These are phyloP conservation scores for Serendipita indica DNA, from an alignment of 768 basidiomycete species.

Conservation along the genomic window DNA sequence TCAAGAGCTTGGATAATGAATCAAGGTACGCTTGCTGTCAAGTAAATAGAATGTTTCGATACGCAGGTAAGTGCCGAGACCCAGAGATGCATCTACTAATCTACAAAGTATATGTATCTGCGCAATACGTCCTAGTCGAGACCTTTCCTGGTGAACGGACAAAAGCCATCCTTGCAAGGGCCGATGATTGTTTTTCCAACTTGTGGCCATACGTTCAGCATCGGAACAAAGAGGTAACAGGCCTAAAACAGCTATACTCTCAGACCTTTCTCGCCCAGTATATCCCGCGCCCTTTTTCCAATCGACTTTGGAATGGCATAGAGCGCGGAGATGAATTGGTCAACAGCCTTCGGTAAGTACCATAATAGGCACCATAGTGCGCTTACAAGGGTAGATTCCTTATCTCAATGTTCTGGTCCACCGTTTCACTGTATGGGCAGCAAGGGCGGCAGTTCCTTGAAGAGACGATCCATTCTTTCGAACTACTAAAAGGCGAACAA, in stretches of 20 bases:
- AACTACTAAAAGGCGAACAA: neutral
- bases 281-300: slow-evolving; percentile 28
- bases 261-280: slow-evolving; percentile 35
- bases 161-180: slow-evolving; percentile 24
- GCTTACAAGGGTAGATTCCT: slow-evolving; percentile 34
- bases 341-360: slow-evolving; percentile 39
- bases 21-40: slow-evolving; percentile 34
- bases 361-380: neutral
- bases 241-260: slow-evolving; percentile 28
- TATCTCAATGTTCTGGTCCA: slow-evolving; percentile 47
- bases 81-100: slow-evolving; percentile 10
- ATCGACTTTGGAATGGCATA: slow-evolving; percentile 42
- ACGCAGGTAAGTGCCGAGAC: slow-evolving; percentile 34
- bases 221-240: slow-evolving; percentile 31
- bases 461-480: neutral
- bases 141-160: slow-evolving; percentile 39
- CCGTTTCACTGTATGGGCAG: slow-evolving; percentile 35
- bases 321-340: slow-evolving; percentile 42
- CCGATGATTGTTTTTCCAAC: slow-evolving; percentile 37
- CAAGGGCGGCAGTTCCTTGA: slow-evolving; percentile 11
- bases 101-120: slow-evolving; percentile 46
- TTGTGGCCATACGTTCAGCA: slow-evolving; percentile 57
- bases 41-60: slow-evolving; percentile 47
- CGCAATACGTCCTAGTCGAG: slow-evolving; percentile 31
- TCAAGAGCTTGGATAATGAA: slow-evolving; percentile 32